Base-by-base conservation (phyloP, 371 early-diverging fungal species). In the Circinella umbellata region DNA sequence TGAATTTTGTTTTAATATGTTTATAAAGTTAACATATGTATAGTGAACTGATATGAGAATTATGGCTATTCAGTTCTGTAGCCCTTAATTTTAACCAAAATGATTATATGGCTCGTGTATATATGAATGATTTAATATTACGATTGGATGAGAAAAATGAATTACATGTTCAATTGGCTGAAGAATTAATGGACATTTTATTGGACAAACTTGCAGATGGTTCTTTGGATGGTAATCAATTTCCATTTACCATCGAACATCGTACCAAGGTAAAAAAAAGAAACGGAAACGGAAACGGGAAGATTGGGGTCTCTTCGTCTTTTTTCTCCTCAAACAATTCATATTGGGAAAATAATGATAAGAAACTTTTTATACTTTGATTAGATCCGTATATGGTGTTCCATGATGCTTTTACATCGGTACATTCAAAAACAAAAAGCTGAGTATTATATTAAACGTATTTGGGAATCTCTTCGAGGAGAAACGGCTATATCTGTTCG, bases 51-150 rank as follows among this genome's bases (percentile, higher is more conserved):
- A 27, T 27, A 27, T 27, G 27, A 27, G 27, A 27, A 27, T 1
- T 27, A 27, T 27, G 27, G 27, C 27, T 1, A 27, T 27, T 2
- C 27, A 83, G 84, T 15, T 78, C 81, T 47, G 84, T 69, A 1
- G 77, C 73, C 15, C 69, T 67, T 4, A 48, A 78, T 4, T 76
- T 81, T 59, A 76, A 62, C 59, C 78, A 79, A 66, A 83, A 84
- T 51, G 91, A 90, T 66, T 89, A 88, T 62, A 67, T 80, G 54
- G 84, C 87, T 4, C 85, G 91, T 15, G 86, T 90, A 10, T 61
- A 77, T 61, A 83, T 83, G 76, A 87, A 84, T 65, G 83, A 80
- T 61, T 36, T 91, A 6, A 61, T 91, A 36, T 49, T 82, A n/a
- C 78, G 81, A 46, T 63, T 89, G 34, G 74, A 85, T 36, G 47